A percentile compares a stretch with the other conserved stretches of the same genome.
phyloP scores from a whole-genome alignment of 345 rosid species.

The Populus simonii region DNA sequence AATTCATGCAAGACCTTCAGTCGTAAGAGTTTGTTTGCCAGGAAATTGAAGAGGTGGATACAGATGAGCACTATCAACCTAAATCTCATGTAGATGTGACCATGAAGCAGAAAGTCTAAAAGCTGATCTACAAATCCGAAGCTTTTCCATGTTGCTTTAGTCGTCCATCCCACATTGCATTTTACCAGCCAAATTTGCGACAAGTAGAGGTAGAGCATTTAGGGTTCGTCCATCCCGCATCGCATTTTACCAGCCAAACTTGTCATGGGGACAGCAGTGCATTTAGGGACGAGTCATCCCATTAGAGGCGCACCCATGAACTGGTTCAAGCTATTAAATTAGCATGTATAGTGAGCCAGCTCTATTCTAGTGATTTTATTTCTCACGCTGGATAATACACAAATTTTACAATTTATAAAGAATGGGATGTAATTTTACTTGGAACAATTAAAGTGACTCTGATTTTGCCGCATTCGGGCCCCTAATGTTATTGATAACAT shows the following conservation, averaged over 20 bases:
- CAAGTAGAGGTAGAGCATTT: too few relatives aligned
- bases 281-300: background rate
- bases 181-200: background rate
- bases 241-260: background rate
- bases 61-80: slow-evolving; percentile 29
- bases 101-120: slow-evolving; percentile 9
- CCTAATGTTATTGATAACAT: too few relatives aligned
- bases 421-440: background rate
- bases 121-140: background rate
- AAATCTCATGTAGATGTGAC: slow-evolving; percentile 16
- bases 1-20: background rate
- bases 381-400: slow-evolving; percentile 10
- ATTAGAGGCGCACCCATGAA: background rate
- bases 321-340: background rate
- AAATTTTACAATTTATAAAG: background rate
- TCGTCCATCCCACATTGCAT: background rate
- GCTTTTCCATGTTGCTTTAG: background rate
- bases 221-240: background rate
- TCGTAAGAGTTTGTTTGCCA: background rate
- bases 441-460: background rate
- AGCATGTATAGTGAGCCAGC: background rate
- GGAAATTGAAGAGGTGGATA: slow-evolving; percentile 39
- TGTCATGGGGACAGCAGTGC: background rate
- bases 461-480: background rate
- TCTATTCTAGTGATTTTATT: background rate